phyloP scores from a whole-genome alignment of 768 basidiomycete genomes.

The Podaxis sp. region DNA sequence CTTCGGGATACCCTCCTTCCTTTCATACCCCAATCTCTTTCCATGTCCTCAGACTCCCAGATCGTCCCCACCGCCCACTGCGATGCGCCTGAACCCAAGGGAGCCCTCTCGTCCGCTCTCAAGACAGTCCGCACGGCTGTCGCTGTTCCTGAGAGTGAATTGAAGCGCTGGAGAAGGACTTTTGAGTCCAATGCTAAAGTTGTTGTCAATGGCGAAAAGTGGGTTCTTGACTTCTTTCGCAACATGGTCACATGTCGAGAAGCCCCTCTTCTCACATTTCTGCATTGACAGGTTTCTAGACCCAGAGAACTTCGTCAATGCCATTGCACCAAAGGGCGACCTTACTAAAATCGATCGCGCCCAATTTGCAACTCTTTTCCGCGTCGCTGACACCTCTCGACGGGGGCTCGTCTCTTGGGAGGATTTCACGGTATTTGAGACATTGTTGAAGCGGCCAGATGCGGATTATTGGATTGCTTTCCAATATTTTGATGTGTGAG shows the following conservation, averaged over 20 bases:
- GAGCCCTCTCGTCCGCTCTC: constrained; percentile 51
- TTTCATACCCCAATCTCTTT: constrained; percentile 34
- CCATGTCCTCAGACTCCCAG: constrained; percentile 39
- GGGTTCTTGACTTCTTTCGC: constrained; percentile 31
- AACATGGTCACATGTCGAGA: constrained; percentile 23
- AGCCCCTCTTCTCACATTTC: constrained; percentile 14
- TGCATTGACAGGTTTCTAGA: constrained; percentile 70
- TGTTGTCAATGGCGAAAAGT: constrained; percentile 79
- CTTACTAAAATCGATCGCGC: constrained; percentile 82
- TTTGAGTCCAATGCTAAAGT: constrained; percentile 85
- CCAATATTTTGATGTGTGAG: constrained; percentile 93
- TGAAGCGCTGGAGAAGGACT: constrained; percentile 84
- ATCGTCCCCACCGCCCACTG: constrained; percentile 53
- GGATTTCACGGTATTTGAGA: constrained; percentile 96
- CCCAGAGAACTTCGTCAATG: constrained; percentile 87
- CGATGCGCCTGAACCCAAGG: constrained; percentile 46
- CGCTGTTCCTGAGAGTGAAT: constrained; percentile 74
- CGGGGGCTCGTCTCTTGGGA: constrained; percentile 88
- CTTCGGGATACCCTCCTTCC: constrained; percentile 29
- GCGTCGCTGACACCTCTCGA: constrained; percentile 78
- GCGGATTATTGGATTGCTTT: constrained; percentile 98
- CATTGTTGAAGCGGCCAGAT: constrained; percentile 88
- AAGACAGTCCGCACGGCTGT: constrained; percentile 68
- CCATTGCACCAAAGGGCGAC: constrained; percentile 88
- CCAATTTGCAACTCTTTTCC: constrained; percentile 89